These are phyloP conservation scores for Pseudogymnoascus sp. DNA, from an alignment of 2,329 filamentous ascomycete genomes.

Conservation along the genomic window DNA sequence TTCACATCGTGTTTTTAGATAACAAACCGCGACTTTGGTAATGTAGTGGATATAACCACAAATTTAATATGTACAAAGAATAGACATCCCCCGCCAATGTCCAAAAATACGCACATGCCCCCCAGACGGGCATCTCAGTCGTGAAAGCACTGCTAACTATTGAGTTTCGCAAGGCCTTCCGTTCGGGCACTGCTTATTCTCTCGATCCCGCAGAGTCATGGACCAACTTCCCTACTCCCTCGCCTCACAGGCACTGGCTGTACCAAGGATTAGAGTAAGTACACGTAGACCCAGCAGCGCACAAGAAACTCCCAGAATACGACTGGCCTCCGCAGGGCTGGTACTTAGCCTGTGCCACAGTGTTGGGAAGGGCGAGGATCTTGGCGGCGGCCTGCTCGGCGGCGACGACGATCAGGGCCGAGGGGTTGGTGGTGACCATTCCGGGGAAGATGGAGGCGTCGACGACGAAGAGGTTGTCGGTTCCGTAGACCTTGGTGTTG, in stretches of 20 bases:
- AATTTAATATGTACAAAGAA: conserved; percentile 1
- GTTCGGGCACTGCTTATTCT: neutral
- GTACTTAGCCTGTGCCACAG: neutral
- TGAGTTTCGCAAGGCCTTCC: neutral
- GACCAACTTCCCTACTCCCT: neutral
- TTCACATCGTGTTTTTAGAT: neutral
- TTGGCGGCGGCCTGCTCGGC: conserved; percentile 52
- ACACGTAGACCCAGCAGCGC: neutral
- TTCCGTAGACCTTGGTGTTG: conserved; percentile 58
- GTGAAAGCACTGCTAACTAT: neutral
- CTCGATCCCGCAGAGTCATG: neutral
- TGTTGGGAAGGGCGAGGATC: conserved; percentile 35
- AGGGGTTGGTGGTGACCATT: conserved; percentile 60
- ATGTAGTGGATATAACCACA: neutral
- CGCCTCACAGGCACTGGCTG: conserved; percentile 5
- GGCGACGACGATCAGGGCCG: conserved; percentile 54
- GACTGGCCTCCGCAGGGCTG: neutral
- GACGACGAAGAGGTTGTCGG: conserved; percentile 60
- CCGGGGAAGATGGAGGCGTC: conserved; percentile 64
- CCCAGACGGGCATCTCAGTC: neutral
- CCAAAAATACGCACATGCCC: neutral
- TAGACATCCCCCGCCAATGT: neutral
- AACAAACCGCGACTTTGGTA: neutral
- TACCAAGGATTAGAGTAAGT: conserved; percentile 8
- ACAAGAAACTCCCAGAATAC: conserved; percentile 4